Base-by-base conservation (phyloP, 2,329 filamentous ascomycete genomes). In the Trichothecium roseum region DNA sequence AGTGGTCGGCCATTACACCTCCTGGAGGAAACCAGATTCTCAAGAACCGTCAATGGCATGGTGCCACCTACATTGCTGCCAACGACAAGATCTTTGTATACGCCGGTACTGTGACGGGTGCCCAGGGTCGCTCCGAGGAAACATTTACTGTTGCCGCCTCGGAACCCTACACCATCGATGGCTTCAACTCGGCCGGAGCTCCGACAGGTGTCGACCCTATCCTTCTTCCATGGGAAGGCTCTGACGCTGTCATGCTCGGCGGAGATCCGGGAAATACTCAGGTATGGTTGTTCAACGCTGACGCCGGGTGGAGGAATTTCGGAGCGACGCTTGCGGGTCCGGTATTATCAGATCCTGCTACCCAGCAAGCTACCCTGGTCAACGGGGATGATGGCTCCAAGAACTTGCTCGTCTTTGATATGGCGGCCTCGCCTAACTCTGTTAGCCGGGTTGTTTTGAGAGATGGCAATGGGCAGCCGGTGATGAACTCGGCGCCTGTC, bases 51-150 rank as follows among this genome's bases (percentile, higher is more conserved):
- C 64, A 76, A 39, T 74, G 80, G 46, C 89, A 96, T 55, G 79
- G 75, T 44, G 81, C 82, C 10, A 70, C 74, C 14, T 95, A 87
- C 52, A 64, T 96, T 36, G 70, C 77, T 42, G 69, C 70, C 16
- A 72, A 76, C 13, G 70, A 84, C 37, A 71, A 75, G 4, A 83
- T 96, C 37, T 60, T 95, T 17, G 69, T 94, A 18, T 95, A 88
- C 53, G 84, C 80, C 22, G 89, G 89, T 31, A 76, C 70, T 13
- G 75, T 79, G 47, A 72, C 78, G 45, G 74, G 74, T 18, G 62
- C 60, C 24, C 56, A 61, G 8, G 57, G 62, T 6, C 62, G 72
- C 1, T 87, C 84, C 1, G 74, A 79, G 2, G 72, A 85, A 45
- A 89, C 85, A 0, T 94, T 88, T 49, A 68, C 81, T 14, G 77